Evolutionary conservation across 257 asterid genomes (phyloP).

Genomic region (Nemophila menziesii): DNA sequence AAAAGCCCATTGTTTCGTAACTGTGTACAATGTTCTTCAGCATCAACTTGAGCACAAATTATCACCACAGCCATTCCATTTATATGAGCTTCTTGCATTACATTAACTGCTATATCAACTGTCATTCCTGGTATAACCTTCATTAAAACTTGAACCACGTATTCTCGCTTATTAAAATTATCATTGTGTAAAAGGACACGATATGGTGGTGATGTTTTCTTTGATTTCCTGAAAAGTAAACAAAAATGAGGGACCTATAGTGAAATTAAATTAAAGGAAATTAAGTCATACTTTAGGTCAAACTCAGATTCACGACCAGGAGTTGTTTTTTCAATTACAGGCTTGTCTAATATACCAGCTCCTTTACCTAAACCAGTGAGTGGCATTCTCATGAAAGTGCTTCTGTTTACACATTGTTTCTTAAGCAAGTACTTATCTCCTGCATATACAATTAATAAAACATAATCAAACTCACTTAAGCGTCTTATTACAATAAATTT

Average conservation of each 20-base stretch:
- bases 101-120: slow-evolving; percentile 76
- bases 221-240: slow-evolving; percentile 49
- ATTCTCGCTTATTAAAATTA: slow-evolving; percentile 82
- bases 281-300: slow-evolving; percentile 77
- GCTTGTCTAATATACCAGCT: slow-evolving; percentile 81
- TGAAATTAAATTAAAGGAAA: no score
- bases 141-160: slow-evolving; percentile 93
- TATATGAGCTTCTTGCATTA: slow-evolving; percentile 92
- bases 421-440: slow-evolving; percentile 52
- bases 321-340: slow-evolving; percentile 70
- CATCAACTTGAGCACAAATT: slow-evolving; percentile 78
- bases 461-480: slow-evolving; percentile 2
- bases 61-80: slow-evolving; percentile 79
- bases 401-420: slow-evolving; percentile 49
- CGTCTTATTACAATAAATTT: not conserved
- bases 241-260: no score
- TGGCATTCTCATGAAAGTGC: slow-evolving; percentile 37
- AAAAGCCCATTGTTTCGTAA: slow-evolving; percentile 83
- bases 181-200: slow-evolving; percentile 85
- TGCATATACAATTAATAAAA: slow-evolving; percentile 22
- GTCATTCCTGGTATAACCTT: slow-evolving; percentile 98
- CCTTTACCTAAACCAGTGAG: slow-evolving; percentile 61
- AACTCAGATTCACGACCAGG: slow-evolving; percentile 96
- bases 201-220: slow-evolving; percentile 83
- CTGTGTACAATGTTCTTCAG: slow-evolving; percentile 88